phyloP scores from a whole-genome alignment of 106 monocot genomes.

The Acorus calamus region DNA sequence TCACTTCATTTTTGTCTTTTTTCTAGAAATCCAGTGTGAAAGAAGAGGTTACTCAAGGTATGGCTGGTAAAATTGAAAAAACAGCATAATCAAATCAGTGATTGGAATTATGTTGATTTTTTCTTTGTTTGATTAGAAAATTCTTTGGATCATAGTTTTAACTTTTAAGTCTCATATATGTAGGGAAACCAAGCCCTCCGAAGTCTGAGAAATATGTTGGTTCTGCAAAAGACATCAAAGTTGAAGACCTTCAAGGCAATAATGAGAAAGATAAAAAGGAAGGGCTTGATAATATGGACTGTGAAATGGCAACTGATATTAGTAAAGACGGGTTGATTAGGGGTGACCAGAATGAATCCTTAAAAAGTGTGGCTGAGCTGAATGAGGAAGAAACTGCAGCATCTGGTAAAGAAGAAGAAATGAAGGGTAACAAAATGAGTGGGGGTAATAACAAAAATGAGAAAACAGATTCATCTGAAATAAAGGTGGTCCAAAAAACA shows the following conservation, averaged over 20 bases:
- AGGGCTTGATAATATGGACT: neutral
- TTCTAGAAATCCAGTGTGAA: constrained; percentile 38
- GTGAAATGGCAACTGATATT: constrained; percentile 1
- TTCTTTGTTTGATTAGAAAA: neutral
- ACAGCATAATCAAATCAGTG: neutral
- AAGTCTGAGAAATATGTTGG: constrained; percentile 14
- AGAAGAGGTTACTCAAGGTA: constrained; percentile 41
- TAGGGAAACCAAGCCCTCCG: constrained; percentile 17
- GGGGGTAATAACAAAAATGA: constrained; percentile 9
- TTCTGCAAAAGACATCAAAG: constrained; percentile 17
- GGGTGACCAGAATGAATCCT: constrained; percentile 10
- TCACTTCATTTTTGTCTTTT: too few species aligned
- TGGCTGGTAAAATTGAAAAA: neutral
- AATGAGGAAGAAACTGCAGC: constrained; percentile 16
- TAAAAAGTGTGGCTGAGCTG: constrained; percentile 17
- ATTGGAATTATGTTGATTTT: neutral
- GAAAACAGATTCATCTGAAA: neutral
- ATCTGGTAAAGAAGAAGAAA: constrained; percentile 12
- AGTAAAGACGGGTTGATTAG: constrained; percentile 13
- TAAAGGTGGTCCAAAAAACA: constrained; percentile 13
- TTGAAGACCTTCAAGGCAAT: constrained; percentile 15
- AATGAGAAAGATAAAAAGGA: constrained; percentile 11
- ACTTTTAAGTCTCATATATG: too few species aligned
- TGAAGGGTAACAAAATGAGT: constrained; percentile 12
- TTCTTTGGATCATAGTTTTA: too few species aligned